A percentile compares a stretch with the other conserved stretches of the same genome.
phyloP scores from a whole-genome alignment of 2,329 filamentous ascomycete species.

The Fusarium lateritium region DNA sequence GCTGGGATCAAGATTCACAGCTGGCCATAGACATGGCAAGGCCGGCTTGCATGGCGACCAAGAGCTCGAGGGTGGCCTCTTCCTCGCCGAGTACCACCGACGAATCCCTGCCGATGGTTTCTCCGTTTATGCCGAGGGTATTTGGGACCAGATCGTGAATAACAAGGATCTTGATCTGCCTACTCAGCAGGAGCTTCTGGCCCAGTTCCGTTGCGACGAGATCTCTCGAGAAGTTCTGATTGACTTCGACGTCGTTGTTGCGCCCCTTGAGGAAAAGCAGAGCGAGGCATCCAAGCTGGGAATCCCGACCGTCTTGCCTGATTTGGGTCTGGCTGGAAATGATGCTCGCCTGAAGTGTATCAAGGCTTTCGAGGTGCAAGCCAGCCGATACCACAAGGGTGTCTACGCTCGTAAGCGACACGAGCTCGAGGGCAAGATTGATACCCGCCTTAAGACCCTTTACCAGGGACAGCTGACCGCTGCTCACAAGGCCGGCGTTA shows the following conservation, averaged over 20 bases:
- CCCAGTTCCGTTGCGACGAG: conserved; percentile 98
- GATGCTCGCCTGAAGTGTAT: conserved; percentile 79
- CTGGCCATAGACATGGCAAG: conserved; percentile 81
- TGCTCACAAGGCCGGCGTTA: conserved; percentile 89
- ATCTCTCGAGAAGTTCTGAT: conserved; percentile 91
- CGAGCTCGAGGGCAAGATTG: conserved; percentile 89
- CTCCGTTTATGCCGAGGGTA: conserved; percentile 89
- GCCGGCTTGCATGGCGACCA: conserved; percentile 75
- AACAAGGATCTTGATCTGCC: conserved; percentile 98
- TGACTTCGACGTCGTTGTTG: conserved; percentile 84
- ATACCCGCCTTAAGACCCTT: conserved; percentile 87
- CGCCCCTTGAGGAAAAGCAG: conserved; percentile 89
- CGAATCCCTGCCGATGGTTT: conserved; percentile 98
- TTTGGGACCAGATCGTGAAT: conserved; percentile 99
- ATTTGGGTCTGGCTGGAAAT: conserved; percentile 82
- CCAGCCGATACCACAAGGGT: conserved; percentile 95
- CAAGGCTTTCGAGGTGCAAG: conserved; percentile 89
- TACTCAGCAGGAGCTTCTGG: conserved; percentile 95
- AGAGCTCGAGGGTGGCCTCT: conserved; percentile 83
- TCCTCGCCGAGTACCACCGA: conserved; percentile 94
- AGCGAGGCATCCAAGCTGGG: conserved; percentile 81
- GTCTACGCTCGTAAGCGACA: conserved; percentile 89
- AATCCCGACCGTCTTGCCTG: conserved; percentile 78
- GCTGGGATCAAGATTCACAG: conserved; percentile 84
- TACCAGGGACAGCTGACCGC: conserved; percentile 91